phyloP scores from a whole-genome alignment of 2,329 filamentous ascomycete genomes.

The Hymenoscyphus occultus region DNA sequence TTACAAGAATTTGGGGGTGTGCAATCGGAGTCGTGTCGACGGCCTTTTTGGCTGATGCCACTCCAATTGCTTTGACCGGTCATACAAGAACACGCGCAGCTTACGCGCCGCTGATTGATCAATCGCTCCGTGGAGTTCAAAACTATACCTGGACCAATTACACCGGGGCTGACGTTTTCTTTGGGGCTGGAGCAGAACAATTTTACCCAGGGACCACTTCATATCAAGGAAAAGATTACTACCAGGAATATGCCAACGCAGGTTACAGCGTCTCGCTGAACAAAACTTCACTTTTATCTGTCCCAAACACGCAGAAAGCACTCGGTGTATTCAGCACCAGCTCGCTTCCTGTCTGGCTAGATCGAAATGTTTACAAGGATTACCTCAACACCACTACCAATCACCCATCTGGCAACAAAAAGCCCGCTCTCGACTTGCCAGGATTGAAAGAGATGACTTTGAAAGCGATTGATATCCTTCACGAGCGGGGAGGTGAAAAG shows the following conservation, averaged over 20 bases:
- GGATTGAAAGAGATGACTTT: constrained; percentile 87
- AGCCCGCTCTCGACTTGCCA: constrained; percentile 69
- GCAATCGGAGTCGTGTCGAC: constrained; percentile 68
- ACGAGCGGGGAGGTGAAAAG: constrained; percentile 60
- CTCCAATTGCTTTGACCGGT: constrained; percentile 69
- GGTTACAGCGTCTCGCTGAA: constrained; percentile 72
- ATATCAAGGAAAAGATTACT: constrained; percentile 73
- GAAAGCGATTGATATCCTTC: constrained; percentile 79
- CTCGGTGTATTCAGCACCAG: constrained; percentile 75
- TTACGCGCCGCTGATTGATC: constrained; percentile 72
- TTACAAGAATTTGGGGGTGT: constrained; percentile 65
- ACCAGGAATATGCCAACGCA: constrained; percentile 67
- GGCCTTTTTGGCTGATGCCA: constrained; percentile 79
- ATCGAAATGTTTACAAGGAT: constrained; percentile 73
- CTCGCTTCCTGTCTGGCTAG: constrained; percentile 81
- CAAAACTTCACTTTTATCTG: constrained; percentile 64
- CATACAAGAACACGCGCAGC: constrained; percentile 69
- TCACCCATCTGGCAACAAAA: constrained; percentile 62
- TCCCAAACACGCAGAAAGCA: constrained; percentile 57
- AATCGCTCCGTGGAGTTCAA: constrained; percentile 69
- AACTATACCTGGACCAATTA: constrained; percentile 81
- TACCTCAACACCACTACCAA: constrained; percentile 67
- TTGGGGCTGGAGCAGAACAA: constrained; percentile 79
- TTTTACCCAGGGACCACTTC: constrained; percentile 66
- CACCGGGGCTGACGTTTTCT: constrained; percentile 74